These are phyloP conservation scores for Hymenoscyphus scutula DNA, from an alignment of 2,329 filamentous ascomycete species.

Conservation along the genomic window DNA sequence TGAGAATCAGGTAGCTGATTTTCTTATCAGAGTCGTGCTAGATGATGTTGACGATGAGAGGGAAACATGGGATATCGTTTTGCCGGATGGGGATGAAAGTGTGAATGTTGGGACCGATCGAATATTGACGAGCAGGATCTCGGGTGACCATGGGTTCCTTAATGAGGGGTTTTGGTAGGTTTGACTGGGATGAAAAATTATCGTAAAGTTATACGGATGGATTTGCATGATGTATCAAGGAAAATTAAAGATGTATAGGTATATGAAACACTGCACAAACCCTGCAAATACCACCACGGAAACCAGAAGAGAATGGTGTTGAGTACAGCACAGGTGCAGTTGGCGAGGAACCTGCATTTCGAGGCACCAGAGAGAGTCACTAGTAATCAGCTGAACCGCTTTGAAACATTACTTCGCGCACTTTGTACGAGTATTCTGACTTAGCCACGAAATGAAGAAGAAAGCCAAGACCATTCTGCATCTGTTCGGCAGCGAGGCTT, in stretches of 20 bases:
- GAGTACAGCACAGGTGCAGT: no score
- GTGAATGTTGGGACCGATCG: not conserved
- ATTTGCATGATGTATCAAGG: not conserved
- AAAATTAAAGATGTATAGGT: no score
- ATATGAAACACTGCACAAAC: no score
- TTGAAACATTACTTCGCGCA: not conserved
- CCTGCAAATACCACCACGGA: no score
- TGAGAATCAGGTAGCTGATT: not conserved
- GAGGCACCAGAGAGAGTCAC: not conserved
- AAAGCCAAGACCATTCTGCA: not conserved
- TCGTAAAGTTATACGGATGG: not conserved
- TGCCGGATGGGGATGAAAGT: not conserved
- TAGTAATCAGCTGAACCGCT: not conserved
- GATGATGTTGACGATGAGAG: not conserved
- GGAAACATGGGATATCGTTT: not conserved
- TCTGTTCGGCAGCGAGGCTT: not conserved
- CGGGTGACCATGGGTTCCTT: not conserved
- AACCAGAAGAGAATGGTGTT: no score
- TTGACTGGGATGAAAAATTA: not conserved
- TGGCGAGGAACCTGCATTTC: not conserved
- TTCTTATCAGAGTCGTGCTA: not conserved
- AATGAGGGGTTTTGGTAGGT: not conserved
- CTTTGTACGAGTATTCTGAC: not conserved
- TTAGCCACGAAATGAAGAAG: not conserved
- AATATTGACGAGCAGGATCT: not conserved